phyloP scores from a whole-genome alignment of 371 early-diverging fungal species.

The Actinomortierella wolfii region DNA sequence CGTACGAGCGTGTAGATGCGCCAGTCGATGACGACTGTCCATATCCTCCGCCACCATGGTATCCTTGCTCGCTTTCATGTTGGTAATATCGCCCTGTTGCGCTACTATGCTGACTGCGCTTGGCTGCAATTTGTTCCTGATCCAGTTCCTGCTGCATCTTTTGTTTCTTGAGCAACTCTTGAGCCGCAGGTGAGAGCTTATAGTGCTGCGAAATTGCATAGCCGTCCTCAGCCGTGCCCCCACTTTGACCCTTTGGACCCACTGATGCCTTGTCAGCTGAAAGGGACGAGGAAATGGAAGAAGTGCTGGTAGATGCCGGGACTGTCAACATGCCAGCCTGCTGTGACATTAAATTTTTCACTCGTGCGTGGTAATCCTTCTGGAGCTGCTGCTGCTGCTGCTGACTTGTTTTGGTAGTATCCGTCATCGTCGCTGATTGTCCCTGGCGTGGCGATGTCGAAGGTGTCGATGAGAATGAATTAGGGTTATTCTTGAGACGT shows the following conservation, averaged over 20 bases:
- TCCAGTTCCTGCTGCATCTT: constrained; percentile 30
- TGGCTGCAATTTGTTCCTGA: background rate
- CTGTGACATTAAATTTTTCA: constrained; percentile 21
- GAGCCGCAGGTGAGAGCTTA: constrained; percentile 24
- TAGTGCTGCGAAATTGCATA: no score
- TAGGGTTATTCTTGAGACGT: constrained; percentile 3
- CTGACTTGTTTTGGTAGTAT: no score
- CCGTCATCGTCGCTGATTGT: background rate
- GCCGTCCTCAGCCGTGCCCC: no score
- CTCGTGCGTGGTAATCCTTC: constrained; percentile 21
- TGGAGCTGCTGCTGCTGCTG: constrained; percentile 20
- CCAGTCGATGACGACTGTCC: background rate
- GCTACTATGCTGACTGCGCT: background rate
- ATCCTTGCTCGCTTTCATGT: background rate
- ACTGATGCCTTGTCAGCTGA: no score
- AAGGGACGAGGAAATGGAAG: no score
- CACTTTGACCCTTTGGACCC: no score
- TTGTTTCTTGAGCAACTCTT: constrained; percentile 18
- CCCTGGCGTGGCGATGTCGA: constrained; percentile 28
- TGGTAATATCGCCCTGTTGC: background rate
- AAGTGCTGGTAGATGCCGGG: background rate
- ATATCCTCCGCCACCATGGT: constrained; percentile 3
- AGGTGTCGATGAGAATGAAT: constrained; percentile 28
- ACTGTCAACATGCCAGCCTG: constrained; percentile 9
- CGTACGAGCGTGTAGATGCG: no score